Evolutionary conservation across 805 yeast species (phyloP).

Genomic region (Sugiyamaella chiloensis): DNA sequence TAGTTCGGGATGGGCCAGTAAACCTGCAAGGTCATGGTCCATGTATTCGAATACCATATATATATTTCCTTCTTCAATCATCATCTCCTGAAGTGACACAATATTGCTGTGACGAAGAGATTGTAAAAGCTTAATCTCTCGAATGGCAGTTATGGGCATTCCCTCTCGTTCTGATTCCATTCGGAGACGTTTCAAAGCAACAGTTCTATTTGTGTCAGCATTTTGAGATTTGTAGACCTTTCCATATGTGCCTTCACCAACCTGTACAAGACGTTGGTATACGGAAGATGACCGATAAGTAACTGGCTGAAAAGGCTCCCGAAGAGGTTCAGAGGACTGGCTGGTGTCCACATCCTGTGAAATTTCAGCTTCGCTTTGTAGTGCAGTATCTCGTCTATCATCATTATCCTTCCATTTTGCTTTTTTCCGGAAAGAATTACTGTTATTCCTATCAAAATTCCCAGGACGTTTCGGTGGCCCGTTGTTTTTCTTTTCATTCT

Average conservation of each 20-base stretch:
- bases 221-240: slow-evolving; percentile 89
- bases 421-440: no score
- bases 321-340: no score
- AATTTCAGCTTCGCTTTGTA: no score
- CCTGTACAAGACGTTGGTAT: slow-evolving; percentile 79
- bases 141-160: slow-evolving; percentile 90
- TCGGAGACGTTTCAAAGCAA: slow-evolving; percentile 84
- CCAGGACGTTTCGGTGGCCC: neutral
- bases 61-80: slow-evolving; percentile 70
- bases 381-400: no score
- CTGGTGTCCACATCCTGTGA: no score
- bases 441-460: neutral
- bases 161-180: slow-evolving; percentile 90
- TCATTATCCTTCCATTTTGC: no score
- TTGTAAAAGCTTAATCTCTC: slow-evolving; percentile 86
- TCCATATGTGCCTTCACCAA: slow-evolving; percentile 99
- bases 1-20: slow-evolving; percentile 72
- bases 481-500: neutral
- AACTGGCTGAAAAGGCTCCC: slow-evolving; percentile 6
- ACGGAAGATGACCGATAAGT: slow-evolving; percentile 21
- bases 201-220: slow-evolving; percentile 58
- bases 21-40: slow-evolving; percentile 89
- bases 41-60: slow-evolving; percentile 92
- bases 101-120: slow-evolving; percentile 78
- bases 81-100: slow-evolving; percentile 80